Evolutionary conservation across 176 grass and related monocot genomes (phyloP).

Genomic region (Musa itinerans): DNA sequence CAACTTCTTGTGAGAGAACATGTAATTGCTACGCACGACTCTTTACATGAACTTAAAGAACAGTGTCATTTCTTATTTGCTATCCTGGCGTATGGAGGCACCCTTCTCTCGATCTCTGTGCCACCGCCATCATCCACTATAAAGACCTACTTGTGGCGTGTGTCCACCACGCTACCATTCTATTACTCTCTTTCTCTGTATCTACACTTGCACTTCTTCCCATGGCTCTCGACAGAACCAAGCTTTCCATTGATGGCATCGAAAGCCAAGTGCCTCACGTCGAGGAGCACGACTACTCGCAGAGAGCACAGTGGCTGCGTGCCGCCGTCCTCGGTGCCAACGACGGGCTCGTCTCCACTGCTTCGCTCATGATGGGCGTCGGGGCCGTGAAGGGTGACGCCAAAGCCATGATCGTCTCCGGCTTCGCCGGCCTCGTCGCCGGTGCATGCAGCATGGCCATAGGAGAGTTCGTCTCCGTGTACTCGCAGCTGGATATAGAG

Average conservation of each 20-base stretch:
- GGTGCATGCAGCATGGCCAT: constrained; percentile 49
- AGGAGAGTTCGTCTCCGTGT: constrained; percentile 36
- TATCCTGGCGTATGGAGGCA: too few species aligned
- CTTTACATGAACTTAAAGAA: too few species aligned
- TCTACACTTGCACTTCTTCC: neutral
- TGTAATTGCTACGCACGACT: too few species aligned
- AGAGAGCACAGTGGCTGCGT: constrained; percentile 48
- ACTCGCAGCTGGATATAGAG: constrained; percentile 52
- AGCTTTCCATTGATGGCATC: constrained; percentile 31
- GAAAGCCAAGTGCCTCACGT: neutral
- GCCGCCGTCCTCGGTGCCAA: constrained; percentile 61
- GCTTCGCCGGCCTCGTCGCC: constrained; percentile 42
- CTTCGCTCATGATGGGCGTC: constrained; percentile 54
- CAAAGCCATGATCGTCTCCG: constrained; percentile 34
- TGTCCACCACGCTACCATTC: constrained; percentile 30
- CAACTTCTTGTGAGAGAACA: too few species aligned
- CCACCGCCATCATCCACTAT: constrained; percentile 11
- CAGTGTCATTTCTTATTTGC: too few species aligned
- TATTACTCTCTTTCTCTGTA: too few species aligned
- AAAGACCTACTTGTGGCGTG: constrained; percentile 16
- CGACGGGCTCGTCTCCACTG: constrained; percentile 54
- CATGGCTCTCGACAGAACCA: constrained; percentile 32
- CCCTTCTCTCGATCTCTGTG: too few species aligned
- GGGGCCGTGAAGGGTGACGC: constrained; percentile 41
- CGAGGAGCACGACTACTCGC: constrained; percentile 5